These are phyloP conservation scores for Angomonas ambiguus DNA, from an alignment of 208 protist species.

Conservation along the genomic window DNA sequence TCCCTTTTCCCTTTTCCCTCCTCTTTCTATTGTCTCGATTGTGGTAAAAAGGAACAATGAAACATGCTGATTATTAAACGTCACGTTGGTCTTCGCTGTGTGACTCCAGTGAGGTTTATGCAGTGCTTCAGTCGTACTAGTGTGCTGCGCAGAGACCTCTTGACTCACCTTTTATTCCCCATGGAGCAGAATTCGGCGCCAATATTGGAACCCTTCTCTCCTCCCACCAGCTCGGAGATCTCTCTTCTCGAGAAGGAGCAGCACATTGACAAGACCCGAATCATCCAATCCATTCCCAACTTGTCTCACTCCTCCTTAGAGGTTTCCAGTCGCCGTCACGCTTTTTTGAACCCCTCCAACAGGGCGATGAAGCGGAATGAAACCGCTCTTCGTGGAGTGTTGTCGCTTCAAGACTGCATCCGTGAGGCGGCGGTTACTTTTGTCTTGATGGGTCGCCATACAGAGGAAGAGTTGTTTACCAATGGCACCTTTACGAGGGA, in stretches of 20 bases:
- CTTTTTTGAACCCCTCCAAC: not conserved
- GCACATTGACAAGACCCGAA: not conserved
- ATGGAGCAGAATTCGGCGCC: too few relatives aligned
- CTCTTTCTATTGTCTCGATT: not conserved
- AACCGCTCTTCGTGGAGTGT: not conserved
- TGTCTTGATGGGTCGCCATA: not conserved
- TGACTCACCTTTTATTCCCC: too few relatives aligned
- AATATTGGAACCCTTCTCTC: too few relatives aligned
- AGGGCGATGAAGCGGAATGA: not conserved
- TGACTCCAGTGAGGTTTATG: too few relatives aligned
- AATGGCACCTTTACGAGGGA: conserved; percentile 13
- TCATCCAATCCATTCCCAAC: not conserved
- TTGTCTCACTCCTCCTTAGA: not conserved
- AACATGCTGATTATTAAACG: too few relatives aligned
- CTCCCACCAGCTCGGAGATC: too few relatives aligned
- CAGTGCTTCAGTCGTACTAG: too few relatives aligned
- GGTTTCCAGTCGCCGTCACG: not conserved
- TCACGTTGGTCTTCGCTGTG: too few relatives aligned
- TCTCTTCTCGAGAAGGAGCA: not conserved
- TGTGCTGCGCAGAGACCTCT: too few relatives aligned
- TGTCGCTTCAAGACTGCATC: not conserved
- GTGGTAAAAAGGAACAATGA: not conserved
- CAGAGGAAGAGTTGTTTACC: not conserved
- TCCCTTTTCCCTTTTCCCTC: not conserved
- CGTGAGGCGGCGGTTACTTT: not conserved